Evolutionary conservation across 2,329 filamentous ascomycete species (phyloP), one percentile per base, ranked within the genome.

Genomic region (Fusarium guadeloupense): DNA sequence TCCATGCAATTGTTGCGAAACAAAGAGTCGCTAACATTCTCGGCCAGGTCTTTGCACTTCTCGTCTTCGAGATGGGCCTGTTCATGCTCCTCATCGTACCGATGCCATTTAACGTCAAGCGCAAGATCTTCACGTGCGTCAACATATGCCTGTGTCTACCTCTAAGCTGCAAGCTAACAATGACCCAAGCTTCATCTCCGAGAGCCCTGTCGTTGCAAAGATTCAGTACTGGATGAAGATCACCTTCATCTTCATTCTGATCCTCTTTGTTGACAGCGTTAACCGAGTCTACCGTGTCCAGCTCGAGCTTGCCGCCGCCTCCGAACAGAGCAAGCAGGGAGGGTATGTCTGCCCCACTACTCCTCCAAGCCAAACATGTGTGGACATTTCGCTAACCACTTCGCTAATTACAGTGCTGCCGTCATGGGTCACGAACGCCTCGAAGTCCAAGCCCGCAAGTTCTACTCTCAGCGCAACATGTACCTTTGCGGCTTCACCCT

Each of bases 391-490:
- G 39, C 69, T 72, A 64, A 72, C 54, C 13, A 21, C n/a, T 6
- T 5, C 8, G 28, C 34, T 20, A 34, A 53, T 30, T 48, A 50
- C 67, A 81, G 78, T 53, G 78, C 90, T 73, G 86, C 88, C 45
- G 88, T 93, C 57, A 87, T 97, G 71, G 94, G 95, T 64, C 89
- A 92, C 74, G 95, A 98, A 76, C 94, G 95, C 65, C 93, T 96
- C 86, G 95, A 99, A 81, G 94, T 98, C 46, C 95, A 99, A 80
- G 94, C 95, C 66, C 93, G 95, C 85, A 99, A 99, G 81, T 99
- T 99, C 85, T 99, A 99, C 86, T 97, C 93, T 61, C 94, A 99
- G 83, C 93, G 95, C 78, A 99, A 99, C 88, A 99, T 99, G 95
- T 99, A 99, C 82, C 93, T 99, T 61, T 98, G 95, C 79, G 95